Evolutionary conservation across 306 rosid species (phyloP), one percentile per base, ranked within the genome.

Genomic region (Elaeagnus macrophylla): DNA sequence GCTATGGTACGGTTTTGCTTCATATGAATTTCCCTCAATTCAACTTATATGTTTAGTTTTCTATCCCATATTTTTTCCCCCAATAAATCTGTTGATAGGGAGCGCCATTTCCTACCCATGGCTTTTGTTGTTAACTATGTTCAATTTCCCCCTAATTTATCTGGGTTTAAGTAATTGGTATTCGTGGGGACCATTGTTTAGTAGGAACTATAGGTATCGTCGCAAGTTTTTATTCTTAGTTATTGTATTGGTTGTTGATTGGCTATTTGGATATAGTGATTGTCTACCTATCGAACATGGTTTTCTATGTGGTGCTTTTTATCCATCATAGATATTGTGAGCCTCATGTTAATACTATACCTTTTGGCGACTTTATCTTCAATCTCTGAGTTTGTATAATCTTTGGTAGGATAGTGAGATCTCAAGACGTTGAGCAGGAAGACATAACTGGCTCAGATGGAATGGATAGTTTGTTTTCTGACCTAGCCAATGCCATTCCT

Each of bases 401-500:
- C 45, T 61, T 58, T 46, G 70, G 39, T 57, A 93, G 99, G 99
- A 93, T n/a, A 78, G 99, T 93, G 69, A n/a, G 96, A 93, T 84
- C 99, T n/a, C 99, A 10, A 66, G n/a, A 81, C 0, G 96, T 88
- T 54, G 99, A 93, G 53, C 73, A 66, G 19, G 99, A 93, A 32
- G 95, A 87, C 7, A 48, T 70, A 43, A 77, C 70, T 5, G 53
- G 75, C 37, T 15, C 77, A 8, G 95, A 88, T 50, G 99, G 99
- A 54, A 88, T 88, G 94, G 99, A 93, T 65, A 64, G 68, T 53
- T 61, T 87, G 66, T 54, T 93, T 70, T 77, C 88, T 0, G 99
- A 93, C 71, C 75, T 93, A 36, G 95, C 99, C 39, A 84, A 82
- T 61, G 95, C 99, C 15, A 93, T 93, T 73, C 99, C 99, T 12